Conservation (phyloP, 1,284 basidiomycete species). For the Sanghuangporus sanghuang region DNA sequence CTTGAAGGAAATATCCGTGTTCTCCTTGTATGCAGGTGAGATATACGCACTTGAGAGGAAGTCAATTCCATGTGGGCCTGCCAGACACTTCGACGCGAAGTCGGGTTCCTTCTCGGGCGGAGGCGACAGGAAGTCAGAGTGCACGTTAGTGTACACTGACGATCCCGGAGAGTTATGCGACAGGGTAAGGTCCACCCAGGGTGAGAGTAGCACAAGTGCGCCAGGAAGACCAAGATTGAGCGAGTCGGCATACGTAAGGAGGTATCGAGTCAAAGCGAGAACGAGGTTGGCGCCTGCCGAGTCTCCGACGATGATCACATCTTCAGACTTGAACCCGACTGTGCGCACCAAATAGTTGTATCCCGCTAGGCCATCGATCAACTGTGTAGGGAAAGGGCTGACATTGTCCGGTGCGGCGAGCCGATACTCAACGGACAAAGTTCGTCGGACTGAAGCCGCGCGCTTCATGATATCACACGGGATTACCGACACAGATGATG, state of each 20-base stretch:
- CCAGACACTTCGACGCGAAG: not conserved
- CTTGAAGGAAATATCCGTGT: slow-evolving; percentile 23
- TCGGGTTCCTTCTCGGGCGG: not conserved
- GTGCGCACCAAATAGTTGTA: slow-evolving; percentile 53
- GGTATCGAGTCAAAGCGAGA: slow-evolving; percentile 50
- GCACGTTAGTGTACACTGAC: slow-evolving; percentile 20
- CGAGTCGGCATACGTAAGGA: slow-evolving; percentile 35
- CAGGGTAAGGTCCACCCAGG: slow-evolving; percentile 39
- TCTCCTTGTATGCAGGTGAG: slow-evolving; percentile 24
- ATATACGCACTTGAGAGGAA: slow-evolving; percentile 24
- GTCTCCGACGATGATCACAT: slow-evolving; percentile 65
- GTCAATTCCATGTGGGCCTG: slow-evolving; percentile 10
- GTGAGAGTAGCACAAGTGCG: slow-evolving; percentile 41
- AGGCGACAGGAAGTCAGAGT: slow-evolving; percentile 3
- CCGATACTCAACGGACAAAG: slow-evolving; percentile 45
- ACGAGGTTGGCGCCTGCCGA: slow-evolving; percentile 72
- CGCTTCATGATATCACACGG: slow-evolving; percentile 28
- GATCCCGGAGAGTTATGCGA: slow-evolving; percentile 25
- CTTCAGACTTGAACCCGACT: slow-evolving; percentile 36
- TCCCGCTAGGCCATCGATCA: slow-evolving; percentile 57
- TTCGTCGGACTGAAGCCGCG: slow-evolving; percentile 35
- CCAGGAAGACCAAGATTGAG: slow-evolving; percentile 27
- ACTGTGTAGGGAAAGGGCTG: slow-evolving; percentile 55
- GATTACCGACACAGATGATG: slow-evolving; percentile 24
- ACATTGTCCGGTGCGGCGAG: slow-evolving; percentile 14